A percentile compares a stretch with the other conserved stretches of the same genome.
Conservation (phyloP, 768 basidiomycete species). For the Lactifluus rugatus region DNA sequence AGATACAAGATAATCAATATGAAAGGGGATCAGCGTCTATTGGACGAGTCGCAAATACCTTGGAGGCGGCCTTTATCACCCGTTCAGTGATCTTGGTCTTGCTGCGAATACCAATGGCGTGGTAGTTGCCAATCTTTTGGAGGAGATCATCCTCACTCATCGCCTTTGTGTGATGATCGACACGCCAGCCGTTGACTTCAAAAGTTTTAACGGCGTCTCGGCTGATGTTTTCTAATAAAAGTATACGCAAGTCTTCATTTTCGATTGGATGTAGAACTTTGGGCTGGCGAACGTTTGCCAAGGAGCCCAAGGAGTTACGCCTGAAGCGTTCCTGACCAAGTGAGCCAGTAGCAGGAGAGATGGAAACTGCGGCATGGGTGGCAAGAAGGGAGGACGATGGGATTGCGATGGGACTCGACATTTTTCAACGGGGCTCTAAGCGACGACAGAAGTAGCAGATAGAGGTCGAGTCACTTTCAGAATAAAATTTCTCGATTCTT, state of each 20-base stretch:
- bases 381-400: slow-evolving; percentile 24
- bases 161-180: slow-evolving; percentile 80
- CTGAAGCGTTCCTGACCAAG: slow-evolving; percentile 28
- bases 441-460: too few relatives aligned
- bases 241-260: slow-evolving; percentile 68
- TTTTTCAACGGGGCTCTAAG: background rate
- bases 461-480: background rate
- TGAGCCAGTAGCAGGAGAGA: slow-evolving; percentile 41
- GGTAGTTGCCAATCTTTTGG: slow-evolving; percentile 70
- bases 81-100: slow-evolving; percentile 94
- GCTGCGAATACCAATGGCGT: slow-evolving; percentile 93
- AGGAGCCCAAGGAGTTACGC: slow-evolving; percentile 12
- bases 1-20: background rate
- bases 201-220: slow-evolving; percentile 78
- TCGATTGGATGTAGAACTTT: slow-evolving; percentile 75
- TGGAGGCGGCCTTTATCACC: slow-evolving; percentile 78
- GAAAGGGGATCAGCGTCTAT: background rate
- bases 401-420: slow-evolving; percentile 44
- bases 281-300: slow-evolving; percentile 39
- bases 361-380: slow-evolving; percentile 36
- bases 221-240: slow-evolving; percentile 94
- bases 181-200: slow-evolving; percentile 75
- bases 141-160: slow-evolving; percentile 92
- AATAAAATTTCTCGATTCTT: background rate
- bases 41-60: slow-evolving; percentile 38